Base-by-base conservation (phyloP, 2,329 filamentous ascomycete species). In the Colletotrichum graminicola region DNA sequence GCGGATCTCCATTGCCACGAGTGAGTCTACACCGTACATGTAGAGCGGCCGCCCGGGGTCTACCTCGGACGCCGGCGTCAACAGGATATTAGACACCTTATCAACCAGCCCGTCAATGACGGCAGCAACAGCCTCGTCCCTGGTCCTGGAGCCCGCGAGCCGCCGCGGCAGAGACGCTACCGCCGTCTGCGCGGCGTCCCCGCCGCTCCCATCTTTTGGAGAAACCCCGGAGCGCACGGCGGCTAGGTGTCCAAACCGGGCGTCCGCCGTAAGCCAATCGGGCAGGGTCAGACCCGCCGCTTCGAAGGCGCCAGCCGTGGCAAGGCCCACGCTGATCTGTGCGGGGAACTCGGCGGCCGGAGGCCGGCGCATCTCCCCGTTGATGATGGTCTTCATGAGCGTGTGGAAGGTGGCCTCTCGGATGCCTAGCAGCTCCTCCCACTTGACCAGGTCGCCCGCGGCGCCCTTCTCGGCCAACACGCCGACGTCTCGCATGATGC, bases 21-120 rank as follows among this genome's bases (percentile, higher is more conserved):
- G 41, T 7, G 59, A 68, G 32, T 68, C 59, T 7, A 68, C 60
- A 0, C 66, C 66, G 23, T 63, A 68, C 0, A 69, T 67, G 4
- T 74, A 70, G 21, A 78, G 66, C 2, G 76, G 74, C 59, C 77
- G 75, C 2, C 65, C 71, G 0, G 73, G 72, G 52, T 78, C 76
- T 26, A 80, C 73, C 0, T 55, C 36, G 1, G 34, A 34, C 16
- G 21, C 47, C 14, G 36, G 39, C 5, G 39, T 66, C 11, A 7
- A 18, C 32, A 61, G 1, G 12, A 57, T 45, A 6, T 41, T 45
- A 23, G 45, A 52, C 2, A 54, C 12, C 23, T 36, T 43, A 16
- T 51, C 7, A 10, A 60, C n/a, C 7, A 66, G 41, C 21, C 41
- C 55, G 6, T 66, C 54, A 2, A n/a, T 34, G 23, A 52, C 26